Base-by-base conservation (phyloP, 2,329 filamentous ascomycete species). In the Phialocephala subalpina region DNA sequence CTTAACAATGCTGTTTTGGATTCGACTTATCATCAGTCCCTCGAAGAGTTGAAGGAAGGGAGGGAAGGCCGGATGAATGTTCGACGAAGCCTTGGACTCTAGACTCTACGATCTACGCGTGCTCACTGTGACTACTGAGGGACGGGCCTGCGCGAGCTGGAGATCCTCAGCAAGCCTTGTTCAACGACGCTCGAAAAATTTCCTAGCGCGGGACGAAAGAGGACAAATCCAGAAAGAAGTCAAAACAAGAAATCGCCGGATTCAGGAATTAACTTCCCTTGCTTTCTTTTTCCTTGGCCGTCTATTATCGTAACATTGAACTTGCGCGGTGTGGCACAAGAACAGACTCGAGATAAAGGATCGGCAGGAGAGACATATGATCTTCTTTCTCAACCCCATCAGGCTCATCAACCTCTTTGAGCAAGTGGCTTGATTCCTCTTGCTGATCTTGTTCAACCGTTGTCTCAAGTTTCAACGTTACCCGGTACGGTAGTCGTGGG, bases 381-480 rank as follows among this genome's bases (percentile, higher is more conserved):
- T 35, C 62, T 49, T 45, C 47, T 62, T 53, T 61, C 57, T 67
- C 36, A 29, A 27, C 58, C 42, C 65, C 65, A 58, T 69, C 62
- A 67, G 63, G 63, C 63, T 69, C 65, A 58, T 69, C 62, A 67
- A 60, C 65, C 63, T 69, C 63, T 40, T 63, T n/a, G 9, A 35
- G 45, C 35, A 58, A 53, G 49, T 33, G 22, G 63, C 38, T 52
- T 60, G 57, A 49, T 25, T 57, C 58, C 20, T 60, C 3, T 47
- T 59, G 47, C 45, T 58, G 58, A 52, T 49, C 33, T 35, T 42
- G 35, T 42, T 40, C 47, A 62, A 58, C 56, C 60, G 53, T 64
- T 58, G 63, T 65, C 58, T 61, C 60, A 63, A 42, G 45, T 63
- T n/a, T 52, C 49, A 56, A 36, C 25, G 42, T 62, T 38, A 58